phyloP scores from a whole-genome alignment of 179 eudicot species.

The Camellia oleifera region DNA sequence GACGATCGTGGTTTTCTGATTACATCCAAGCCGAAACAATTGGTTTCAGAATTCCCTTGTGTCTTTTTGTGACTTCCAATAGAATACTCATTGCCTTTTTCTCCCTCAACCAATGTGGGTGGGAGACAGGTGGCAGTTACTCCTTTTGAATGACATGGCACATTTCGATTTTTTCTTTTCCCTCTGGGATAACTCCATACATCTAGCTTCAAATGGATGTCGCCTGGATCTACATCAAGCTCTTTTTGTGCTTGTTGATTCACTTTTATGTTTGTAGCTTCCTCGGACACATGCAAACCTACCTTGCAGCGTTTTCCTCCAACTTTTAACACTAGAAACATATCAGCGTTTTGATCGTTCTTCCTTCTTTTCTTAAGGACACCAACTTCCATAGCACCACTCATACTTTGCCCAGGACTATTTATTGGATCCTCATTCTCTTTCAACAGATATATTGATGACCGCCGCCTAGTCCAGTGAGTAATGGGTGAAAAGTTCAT shows the following conservation, averaged over 20 bases:
- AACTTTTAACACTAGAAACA: neutral
- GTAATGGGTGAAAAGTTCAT: constrained; percentile 23
- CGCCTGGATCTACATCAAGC: constrained; percentile 12
- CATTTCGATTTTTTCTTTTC: constrained; percentile 36
- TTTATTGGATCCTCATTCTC: constrained; percentile 6
- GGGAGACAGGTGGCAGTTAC: constrained; percentile 13
- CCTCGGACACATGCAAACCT: constrained; percentile 13
- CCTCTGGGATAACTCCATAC: constrained; percentile 43
- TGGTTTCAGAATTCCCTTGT: constrained; percentile 17
- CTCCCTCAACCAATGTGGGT: constrained; percentile 8
- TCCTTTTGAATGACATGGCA: constrained; percentile 18
- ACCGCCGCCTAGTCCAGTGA: constrained; percentile 23
- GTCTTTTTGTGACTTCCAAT: constrained; percentile 19
- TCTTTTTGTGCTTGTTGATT: constrained; percentile 13
- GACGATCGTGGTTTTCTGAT: constrained; percentile 32
- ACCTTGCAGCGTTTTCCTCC: constrained; percentile 14
- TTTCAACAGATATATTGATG: constrained; percentile 10
- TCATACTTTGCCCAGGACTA: constrained; percentile 4
- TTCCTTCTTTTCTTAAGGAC: constrained; percentile 21
- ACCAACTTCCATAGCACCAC: constrained; percentile 8
- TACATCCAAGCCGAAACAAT: constrained; percentile 19
- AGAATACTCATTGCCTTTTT: constrained; percentile 14
- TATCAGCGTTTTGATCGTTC: constrained; percentile 2
- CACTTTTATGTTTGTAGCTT: constrained; percentile 12
- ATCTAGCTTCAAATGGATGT: constrained; percentile 23